Percentiles rank a stretch among this genome's conserved stretches.
phyloP scores from a whole-genome alignment of 371 early-diverging fungal genomes.

The Chytridium lagenaria region DNA sequence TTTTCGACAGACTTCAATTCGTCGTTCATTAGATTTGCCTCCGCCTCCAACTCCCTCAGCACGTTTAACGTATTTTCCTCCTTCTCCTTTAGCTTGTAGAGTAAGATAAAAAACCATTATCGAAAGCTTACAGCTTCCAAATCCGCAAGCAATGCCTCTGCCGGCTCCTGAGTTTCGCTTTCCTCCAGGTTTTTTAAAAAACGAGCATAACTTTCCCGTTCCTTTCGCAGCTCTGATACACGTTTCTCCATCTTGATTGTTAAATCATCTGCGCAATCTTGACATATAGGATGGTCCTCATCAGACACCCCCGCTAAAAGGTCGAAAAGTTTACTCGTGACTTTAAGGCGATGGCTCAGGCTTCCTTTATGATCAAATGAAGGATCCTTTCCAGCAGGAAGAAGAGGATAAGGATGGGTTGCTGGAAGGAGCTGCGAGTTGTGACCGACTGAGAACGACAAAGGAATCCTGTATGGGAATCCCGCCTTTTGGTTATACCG shows the following conservation, averaged over 20 bases:
- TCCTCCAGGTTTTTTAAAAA: constrained; percentile 66
- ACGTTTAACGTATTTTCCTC: constrained; percentile 50
- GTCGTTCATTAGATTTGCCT: constrained; percentile 61
- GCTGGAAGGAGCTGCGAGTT: constrained; percentile 19
- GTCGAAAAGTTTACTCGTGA: constrained; percentile 72
- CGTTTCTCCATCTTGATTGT: constrained; percentile 72
- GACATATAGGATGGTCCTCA: constrained; percentile 87
- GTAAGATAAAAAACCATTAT: background rate
- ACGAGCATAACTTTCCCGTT: constrained; percentile 78
- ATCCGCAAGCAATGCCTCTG: background rate
- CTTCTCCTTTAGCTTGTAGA: constrained; percentile 34
- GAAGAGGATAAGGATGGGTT: background rate
- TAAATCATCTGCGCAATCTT: constrained; percentile 85
- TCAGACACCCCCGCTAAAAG: constrained; percentile 72
- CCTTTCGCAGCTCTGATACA: constrained; percentile 69
- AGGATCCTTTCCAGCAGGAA: constrained; percentile 8
- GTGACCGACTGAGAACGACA: constrained; percentile 53
- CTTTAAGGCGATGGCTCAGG: constrained; percentile 65
- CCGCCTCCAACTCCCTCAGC: constrained; percentile 64
- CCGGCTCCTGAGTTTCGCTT: constrained; percentile 53
- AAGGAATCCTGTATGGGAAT: constrained; percentile 52
- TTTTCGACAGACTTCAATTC: constrained; percentile 67
- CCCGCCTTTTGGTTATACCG: background rate
- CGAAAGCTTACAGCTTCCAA: background rate
- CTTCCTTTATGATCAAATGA: constrained; percentile 37